Percentiles rank a stretch among this genome's conserved stretches.
Conservation (phyloP, 495 filamentous ascomycete genomes). For the Daldinia concentrica region DNA sequence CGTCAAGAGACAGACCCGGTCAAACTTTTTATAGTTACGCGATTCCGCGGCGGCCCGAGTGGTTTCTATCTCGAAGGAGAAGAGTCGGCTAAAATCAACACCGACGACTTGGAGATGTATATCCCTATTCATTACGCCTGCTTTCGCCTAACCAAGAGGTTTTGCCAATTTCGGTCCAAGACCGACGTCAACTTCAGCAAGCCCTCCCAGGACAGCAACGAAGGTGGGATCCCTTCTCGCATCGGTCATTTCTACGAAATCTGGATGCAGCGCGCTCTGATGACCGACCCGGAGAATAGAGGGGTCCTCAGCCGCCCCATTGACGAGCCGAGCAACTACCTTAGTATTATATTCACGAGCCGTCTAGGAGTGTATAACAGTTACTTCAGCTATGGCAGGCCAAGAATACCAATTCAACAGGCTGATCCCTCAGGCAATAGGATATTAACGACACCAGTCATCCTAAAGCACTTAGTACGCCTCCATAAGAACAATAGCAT, state of each 20-base stretch:
- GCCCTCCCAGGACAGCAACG: not conserved
- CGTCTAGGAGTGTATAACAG: not conserved
- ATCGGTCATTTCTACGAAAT: slow-evolving; percentile 39
- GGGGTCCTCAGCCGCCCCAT: not conserved
- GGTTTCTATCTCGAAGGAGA: not conserved
- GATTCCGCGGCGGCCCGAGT: slow-evolving; percentile 9
- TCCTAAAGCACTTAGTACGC: not conserved
- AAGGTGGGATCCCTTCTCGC: slow-evolving; percentile 12
- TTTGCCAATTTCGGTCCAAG: slow-evolving; percentile 22
- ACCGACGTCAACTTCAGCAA: slow-evolving; percentile 18
- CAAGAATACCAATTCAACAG: not conserved
- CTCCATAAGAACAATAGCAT: not conserved
- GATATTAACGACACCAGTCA: not conserved
- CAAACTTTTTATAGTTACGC: not conserved
- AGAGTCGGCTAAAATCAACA: slow-evolving; percentile 8
- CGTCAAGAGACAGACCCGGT: not conserved
- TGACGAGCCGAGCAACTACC: not conserved
- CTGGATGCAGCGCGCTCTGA: slow-evolving; percentile 36
- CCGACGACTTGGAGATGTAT: slow-evolving; percentile 19
- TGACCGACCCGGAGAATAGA: not conserved
- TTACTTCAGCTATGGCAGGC: too few species aligned
- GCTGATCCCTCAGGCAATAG: not conserved
- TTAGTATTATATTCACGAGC: not conserved
- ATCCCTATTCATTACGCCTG: slow-evolving; percentile 34
- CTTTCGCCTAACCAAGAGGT: slow-evolving; percentile 6